Base-by-base conservation (phyloP, 2,329 filamentous ascomycete species). In the Cryphonectria nitschkei region DNA sequence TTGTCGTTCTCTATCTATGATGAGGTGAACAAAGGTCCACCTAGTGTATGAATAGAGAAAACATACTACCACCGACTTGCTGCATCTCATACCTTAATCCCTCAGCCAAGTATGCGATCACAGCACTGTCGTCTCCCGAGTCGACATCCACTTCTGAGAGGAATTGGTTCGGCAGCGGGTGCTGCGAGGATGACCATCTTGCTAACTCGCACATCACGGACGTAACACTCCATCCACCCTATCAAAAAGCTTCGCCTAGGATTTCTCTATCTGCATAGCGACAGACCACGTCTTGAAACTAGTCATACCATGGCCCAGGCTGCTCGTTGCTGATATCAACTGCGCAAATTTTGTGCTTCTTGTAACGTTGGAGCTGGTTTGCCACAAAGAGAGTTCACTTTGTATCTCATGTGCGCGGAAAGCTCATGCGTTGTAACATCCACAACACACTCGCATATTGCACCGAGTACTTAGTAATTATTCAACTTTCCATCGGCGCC, bases 381-480 rank as follows among this genome's bases (percentile, higher is more conserved):
- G 46, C 46, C 22, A 84, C 0, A 93, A n/a, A n/a, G 78, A 0
- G 80, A 83, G 65, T 86, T 82, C 22, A 92, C 85, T 9, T 89
- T 87, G 0, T 88, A 86, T 56, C 88, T 85, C 54, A 93, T 82
- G 76, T 92, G 92, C 73, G 87, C 86, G 46, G 84, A 82, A 65
- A 93, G 78, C 75, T 90, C 83, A 73, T 88, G 82, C 4, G 87
- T 80, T 7, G 85, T 85, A 78, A 89, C 54, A 9, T n/a, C 88
- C 46, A 83, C 85, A 65, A 79, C 16, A 54, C 74, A 32, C 78
- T 74, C 62, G 76, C 74, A 22, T 74, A 69, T 34, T 73, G 71
- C 52, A 75, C 77, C 29, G 76, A 79, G 58, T 75, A 75, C 52
- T 78, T 81, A 16, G 82, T 26, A 26, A 26, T 26, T 86, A 76